Conservation (phyloP, 257 asterid species). For the Jacaranda copaia region DNA sequence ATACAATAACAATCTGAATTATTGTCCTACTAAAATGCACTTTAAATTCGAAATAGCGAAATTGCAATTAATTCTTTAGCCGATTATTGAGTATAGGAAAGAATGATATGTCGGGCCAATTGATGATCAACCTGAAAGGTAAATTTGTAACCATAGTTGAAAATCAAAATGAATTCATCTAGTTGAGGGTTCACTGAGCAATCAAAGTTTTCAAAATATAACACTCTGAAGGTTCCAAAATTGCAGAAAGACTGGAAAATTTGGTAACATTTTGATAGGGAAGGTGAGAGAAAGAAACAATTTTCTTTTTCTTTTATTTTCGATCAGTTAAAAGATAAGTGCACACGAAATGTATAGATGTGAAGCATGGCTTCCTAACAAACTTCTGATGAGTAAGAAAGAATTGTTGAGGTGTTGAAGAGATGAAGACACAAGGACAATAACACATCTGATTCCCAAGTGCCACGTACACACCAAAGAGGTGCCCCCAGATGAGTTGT, state of each 20-base stretch:
- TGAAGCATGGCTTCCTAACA: not conserved
- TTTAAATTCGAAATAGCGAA: conserved; percentile 18
- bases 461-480: not conserved
- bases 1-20: conserved; percentile 24
- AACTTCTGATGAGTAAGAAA: not conserved
- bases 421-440: conserved; percentile 6
- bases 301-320: not conserved
- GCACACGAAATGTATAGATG: not conserved
- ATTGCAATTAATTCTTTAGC: conserved; percentile 17
- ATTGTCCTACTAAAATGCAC: not conserved
- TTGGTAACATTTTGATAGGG: not conserved
- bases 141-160: conserved; percentile 1
- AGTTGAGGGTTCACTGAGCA: conserved; percentile 21
- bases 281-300: not conserved
- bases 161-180: not conserved
- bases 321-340: not conserved
- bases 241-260: not conserved
- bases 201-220: not conserved
- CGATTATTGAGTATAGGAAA: conserved; percentile 7
- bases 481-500: not conserved
- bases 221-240: not conserved
- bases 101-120: not conserved
- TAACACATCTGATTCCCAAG: not conserved
- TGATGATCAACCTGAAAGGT: conserved; percentile 16
- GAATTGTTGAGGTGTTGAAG: not conserved